Percentiles rank a stretch among this genome's conserved stretches.
phyloP scores from a whole-genome alignment of 495 filamentous ascomycete genomes.

The Neurospora tetraspora region DNA sequence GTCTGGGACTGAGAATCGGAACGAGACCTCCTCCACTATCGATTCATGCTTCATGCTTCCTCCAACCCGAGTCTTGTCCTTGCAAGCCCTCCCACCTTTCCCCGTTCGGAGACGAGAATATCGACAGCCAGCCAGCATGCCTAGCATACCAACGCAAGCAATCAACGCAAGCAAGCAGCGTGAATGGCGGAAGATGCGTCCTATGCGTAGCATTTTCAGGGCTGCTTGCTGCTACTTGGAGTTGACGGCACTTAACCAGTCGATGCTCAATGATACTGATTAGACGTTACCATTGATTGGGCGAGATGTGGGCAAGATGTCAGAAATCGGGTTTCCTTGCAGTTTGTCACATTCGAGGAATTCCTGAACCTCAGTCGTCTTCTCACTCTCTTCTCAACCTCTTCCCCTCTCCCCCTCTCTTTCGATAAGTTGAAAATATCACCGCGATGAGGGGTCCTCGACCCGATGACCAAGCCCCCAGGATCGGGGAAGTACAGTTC shows the following conservation, averaged over 20 bases:
- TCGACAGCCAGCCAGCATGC: neutral
- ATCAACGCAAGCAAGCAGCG: neutral
- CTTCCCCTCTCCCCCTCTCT: neutral
- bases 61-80: neutral
- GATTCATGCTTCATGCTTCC: neutral
- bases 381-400: neutral
- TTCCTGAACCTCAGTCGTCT: neutral
- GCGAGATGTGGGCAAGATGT: neutral
- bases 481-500: neutral
- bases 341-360: neutral
- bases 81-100: neutral
- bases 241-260: neutral
- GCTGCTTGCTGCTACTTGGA: neutral
- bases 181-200: neutral
- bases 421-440: neutral
- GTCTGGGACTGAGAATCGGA: neutral
- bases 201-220: neutral
- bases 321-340: neutral
- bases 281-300: neutral
- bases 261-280: neutral
- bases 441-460: neutral
- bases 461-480: neutral
- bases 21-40: neutral
- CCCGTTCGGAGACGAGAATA: neutral
- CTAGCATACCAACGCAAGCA: neutral